Evolutionary conservation across 169 alveolate genomes (phyloP).

Genomic region (Plasmodium inui): DNA sequence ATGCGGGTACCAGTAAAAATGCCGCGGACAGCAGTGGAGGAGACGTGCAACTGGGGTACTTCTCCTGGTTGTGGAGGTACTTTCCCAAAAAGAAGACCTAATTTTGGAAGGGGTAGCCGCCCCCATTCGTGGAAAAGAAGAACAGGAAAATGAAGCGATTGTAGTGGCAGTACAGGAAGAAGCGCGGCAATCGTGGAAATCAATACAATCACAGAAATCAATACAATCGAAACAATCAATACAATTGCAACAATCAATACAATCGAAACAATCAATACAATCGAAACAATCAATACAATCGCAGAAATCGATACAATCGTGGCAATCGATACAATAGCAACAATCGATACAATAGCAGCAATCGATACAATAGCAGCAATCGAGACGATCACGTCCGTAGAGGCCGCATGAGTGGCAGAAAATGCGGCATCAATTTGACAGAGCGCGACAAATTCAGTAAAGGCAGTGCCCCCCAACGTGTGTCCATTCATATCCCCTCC

Average conservation of each 20-base stretch:
- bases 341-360: no score
- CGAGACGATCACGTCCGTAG: neutral
- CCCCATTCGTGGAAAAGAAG: neutral
- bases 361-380: neutral
- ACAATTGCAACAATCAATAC: no score
- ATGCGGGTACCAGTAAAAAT: neutral
- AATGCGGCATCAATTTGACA: neutral
- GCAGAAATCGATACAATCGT: no score
- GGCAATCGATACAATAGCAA: no score
- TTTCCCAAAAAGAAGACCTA: slow-evolving; percentile 41
- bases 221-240: no score
- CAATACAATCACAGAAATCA: no score
- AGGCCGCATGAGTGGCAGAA: neutral
- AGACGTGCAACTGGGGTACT: slow-evolving; percentile 15
- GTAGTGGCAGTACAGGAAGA: neutral
- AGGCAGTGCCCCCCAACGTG: neutral
- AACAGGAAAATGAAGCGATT: neutral
- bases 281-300: neutral
- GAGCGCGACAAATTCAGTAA: neutral
- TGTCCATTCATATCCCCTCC: neutral
- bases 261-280: no score
- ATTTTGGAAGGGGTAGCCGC: neutral
- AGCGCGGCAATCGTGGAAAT: neutral
- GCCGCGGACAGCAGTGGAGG: neutral
- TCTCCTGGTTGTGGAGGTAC: slow-evolving; percentile 64